Conservation (phyloP, 1,139 yeast species). For the Insectozyma bohioensis region DNA sequence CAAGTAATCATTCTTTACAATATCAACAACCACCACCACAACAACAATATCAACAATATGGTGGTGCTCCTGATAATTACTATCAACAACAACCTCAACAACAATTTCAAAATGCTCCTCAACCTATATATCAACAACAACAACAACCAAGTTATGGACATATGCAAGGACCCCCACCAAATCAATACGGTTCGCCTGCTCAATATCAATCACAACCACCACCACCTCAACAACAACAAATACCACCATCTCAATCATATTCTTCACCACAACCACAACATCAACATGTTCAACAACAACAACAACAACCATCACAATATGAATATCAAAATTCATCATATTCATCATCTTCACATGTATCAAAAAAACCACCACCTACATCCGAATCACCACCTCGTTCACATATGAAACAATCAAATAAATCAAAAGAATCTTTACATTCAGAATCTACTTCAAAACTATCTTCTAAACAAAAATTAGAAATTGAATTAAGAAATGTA, state of each 20-base stretch:
- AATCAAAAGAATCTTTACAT: constrained; percentile 12
- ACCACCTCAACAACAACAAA: constrained; percentile 17
- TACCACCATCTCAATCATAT: no score
- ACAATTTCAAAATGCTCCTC: constrained; percentile 3
- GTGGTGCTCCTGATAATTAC: neutral
- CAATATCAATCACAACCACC: constrained; percentile 13
- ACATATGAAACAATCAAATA: constrained; percentile 10
- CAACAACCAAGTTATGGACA: constrained; percentile 13
- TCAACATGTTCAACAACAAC: constrained; percentile 14
- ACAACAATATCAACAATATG: constrained; percentile 2
- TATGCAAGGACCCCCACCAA: constrained; percentile 13
- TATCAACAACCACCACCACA: constrained; percentile 7
- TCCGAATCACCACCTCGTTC: constrained; percentile 12
- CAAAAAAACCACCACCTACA: constrained; percentile 13
- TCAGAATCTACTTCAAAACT: no score
- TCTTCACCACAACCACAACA: constrained; percentile 18
- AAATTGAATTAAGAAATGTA: constrained; percentile 50
- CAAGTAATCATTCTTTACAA: constrained; percentile 3
- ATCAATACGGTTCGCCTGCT: constrained; percentile 11
- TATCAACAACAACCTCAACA: constrained; percentile 6
- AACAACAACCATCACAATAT: constrained; percentile 11
- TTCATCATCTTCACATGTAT: constrained; percentile 12
- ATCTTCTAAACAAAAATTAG: constrained; percentile 26
- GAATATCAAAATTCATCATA: constrained; percentile 16
- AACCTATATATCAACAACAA: constrained; percentile 14